These are phyloP conservation scores for Colletotrichum sp. DNA, from an alignment of 2,329 filamentous ascomycete species.

Conservation along the genomic window DNA sequence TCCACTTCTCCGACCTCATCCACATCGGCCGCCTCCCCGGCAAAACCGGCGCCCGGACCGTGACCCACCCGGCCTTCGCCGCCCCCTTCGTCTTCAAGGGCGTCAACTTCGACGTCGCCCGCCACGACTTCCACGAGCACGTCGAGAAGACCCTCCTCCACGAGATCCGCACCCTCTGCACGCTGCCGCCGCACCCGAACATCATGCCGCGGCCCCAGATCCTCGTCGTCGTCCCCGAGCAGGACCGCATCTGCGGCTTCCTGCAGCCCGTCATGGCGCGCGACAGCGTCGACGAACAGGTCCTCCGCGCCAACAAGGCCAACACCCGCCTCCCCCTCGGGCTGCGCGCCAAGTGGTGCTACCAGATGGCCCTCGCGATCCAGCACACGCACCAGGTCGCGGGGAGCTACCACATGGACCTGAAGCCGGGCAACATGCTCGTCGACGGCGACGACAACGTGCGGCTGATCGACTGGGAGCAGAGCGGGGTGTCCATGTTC, in stretches of 20 bases:
- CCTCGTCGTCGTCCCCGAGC: conserved; percentile 14
- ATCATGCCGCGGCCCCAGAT: conserved; percentile 21
- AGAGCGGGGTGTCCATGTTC: conserved; percentile 26
- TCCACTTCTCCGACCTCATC: conserved; percentile 13
- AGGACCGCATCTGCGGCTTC: conserved; percentile 22
- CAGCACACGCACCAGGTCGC: conserved; percentile 25
- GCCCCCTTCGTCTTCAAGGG: conserved; percentile 23
- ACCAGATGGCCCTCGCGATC: conserved; percentile 26
- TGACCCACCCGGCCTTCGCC: background rate
- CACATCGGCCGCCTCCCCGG: conserved; percentile 4
- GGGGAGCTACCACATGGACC: conserved; percentile 32
- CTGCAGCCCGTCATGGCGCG: conserved; percentile 18
- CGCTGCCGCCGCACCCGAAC: conserved; percentile 23
- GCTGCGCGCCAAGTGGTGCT: conserved; percentile 27
- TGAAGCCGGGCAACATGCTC: conserved; percentile 34
- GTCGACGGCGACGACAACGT: conserved; percentile 22
- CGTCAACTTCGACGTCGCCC: conserved; percentile 13
- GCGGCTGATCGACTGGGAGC: conserved; percentile 30
- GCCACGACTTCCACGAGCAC: conserved; percentile 4
- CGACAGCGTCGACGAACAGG: conserved; percentile 19
- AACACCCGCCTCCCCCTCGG: conserved; percentile 11
- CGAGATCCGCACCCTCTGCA: conserved; percentile 19
- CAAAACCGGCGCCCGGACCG: conserved; percentile 19
- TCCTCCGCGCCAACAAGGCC: conserved; percentile 16
- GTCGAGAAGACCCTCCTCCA: conserved; percentile 20